These are phyloP conservation scores for Kokia cookei DNA, from an alignment of 441 rosid genomes.

Conservation along the genomic window DNA sequence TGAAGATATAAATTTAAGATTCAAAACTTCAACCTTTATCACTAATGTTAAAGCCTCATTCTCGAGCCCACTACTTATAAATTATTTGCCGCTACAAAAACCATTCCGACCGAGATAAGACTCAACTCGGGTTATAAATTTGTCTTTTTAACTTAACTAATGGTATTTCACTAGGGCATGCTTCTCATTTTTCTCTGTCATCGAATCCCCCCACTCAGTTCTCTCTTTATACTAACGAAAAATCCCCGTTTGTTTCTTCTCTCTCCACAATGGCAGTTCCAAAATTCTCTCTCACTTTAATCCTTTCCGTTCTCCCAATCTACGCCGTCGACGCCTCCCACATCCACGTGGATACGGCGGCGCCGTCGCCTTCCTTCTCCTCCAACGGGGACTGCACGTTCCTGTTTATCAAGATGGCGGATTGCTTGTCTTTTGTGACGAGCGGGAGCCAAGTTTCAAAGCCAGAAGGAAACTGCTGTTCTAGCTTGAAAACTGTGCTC, in stretches of 20 bases:
- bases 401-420: conserved; percentile 55
- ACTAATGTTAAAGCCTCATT: no score
- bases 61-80: no score
- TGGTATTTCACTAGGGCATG: no score
- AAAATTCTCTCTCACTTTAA: not conserved
- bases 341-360: conserved; percentile 16
- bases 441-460: conserved; percentile 42
- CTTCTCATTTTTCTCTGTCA: no score
- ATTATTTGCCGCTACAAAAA: no score
- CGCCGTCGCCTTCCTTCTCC: conserved; percentile 46
- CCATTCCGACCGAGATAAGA: no score
- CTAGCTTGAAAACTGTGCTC: conserved; percentile 62
- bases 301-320: conserved; percentile 23
- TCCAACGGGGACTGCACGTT: conserved; percentile 37
- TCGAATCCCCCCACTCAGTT: no score
- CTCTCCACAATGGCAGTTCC: not conserved
- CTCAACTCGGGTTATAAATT: no score
- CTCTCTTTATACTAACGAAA: not conserved
- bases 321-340: conserved; percentile 15
- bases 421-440: conserved; percentile 61
- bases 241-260: not conserved
- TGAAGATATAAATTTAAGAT: no score
- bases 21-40: no score
- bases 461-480: conserved; percentile 56
- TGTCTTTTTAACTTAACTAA: no score